A percentile compares a stretch with the other conserved stretches of the same genome.
phyloP scores from a whole-genome alignment of 148 eudicot species.

The Fagopyrum homotropicum region DNA sequence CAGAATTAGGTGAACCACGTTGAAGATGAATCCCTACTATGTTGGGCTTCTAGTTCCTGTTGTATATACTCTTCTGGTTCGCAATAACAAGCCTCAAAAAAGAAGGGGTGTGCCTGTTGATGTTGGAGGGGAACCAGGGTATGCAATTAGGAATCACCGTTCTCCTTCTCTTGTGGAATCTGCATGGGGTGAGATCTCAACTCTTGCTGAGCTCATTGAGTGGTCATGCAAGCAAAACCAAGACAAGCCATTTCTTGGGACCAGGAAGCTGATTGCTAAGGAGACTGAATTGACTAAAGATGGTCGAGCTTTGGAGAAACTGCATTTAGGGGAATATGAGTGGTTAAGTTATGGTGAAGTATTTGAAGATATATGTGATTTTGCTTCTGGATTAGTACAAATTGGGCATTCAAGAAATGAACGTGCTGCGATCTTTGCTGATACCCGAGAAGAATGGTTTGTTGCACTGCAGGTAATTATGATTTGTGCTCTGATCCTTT shows the following conservation, averaged over 20 bases:
- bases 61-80: slow-evolving; percentile 44
- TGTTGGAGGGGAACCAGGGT: slow-evolving; percentile 68
- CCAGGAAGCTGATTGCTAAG: slow-evolving; percentile 52
- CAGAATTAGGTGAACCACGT: not conserved
- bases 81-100: slow-evolving; percentile 47
- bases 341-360: slow-evolving; percentile 68
- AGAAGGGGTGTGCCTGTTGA: slow-evolving; percentile 60
- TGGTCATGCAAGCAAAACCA: slow-evolving; percentile 54
- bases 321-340: slow-evolving; percentile 85
- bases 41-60: slow-evolving; percentile 64
- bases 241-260: slow-evolving; percentile 60
- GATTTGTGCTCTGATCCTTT: not conserved
- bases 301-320: slow-evolving; percentile 72
- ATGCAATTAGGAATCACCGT: slow-evolving; percentile 51
- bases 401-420: slow-evolving; percentile 76
- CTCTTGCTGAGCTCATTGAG: slow-evolving; percentile 89
- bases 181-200: slow-evolving; percentile 67
- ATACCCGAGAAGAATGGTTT: slow-evolving; percentile 89
- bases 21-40: slow-evolving; percentile 52
- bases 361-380: slow-evolving; percentile 61
- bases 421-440: slow-evolving; percentile 95
- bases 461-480: slow-evolving; percentile 75
- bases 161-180: slow-evolving; percentile 49
- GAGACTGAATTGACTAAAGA: slow-evolving; percentile 46
- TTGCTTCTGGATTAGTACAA: slow-evolving; percentile 71